phyloP scores from a whole-genome alignment of 805 yeast species.

The Yarrowia divulgata region DNA sequence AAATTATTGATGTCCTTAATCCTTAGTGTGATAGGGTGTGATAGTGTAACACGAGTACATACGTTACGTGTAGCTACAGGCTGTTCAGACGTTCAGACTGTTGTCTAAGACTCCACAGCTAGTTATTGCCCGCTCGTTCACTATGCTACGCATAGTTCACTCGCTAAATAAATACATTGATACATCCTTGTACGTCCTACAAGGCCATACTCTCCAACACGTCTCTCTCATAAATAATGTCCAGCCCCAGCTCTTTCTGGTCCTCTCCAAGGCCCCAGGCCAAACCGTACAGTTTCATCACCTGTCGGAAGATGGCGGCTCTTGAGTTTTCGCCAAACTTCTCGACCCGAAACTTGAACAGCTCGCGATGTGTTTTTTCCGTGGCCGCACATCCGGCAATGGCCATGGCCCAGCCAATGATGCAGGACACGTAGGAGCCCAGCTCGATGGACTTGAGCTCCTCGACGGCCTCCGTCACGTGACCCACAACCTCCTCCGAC shows the following conservation, averaged over 20 bases:
- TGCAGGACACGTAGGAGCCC: slow-evolving; percentile 31
- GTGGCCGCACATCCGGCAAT: slow-evolving; percentile 26
- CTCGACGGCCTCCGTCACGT: slow-evolving; percentile 17
- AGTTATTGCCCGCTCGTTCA: too few species aligned
- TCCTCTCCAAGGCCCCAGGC: slow-evolving; percentile 27
- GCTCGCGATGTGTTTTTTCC: slow-evolving; percentile 6
- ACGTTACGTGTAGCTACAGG: too few species aligned
- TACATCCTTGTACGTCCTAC: not conserved
- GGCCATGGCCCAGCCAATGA: slow-evolving; percentile 36
- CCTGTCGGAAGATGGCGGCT: slow-evolving; percentile 19
- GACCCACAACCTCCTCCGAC: not conserved
- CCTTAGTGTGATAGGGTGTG: too few species aligned
- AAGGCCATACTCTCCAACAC: slow-evolving; percentile 29
- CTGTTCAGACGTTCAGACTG: too few species aligned
- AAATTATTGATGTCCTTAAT: too few species aligned
- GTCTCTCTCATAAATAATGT: slow-evolving; percentile 31
- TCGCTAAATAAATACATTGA: not conserved
- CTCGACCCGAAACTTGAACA: slow-evolving; percentile 33
- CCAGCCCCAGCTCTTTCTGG: slow-evolving; percentile 10
- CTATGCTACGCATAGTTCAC: too few species aligned
- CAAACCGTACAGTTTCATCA: slow-evolving; percentile 8
- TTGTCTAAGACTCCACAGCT: too few species aligned
- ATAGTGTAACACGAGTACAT: too few species aligned
- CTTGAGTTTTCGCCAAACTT: slow-evolving; percentile 30
- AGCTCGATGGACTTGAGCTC: slow-evolving; percentile 40